Base-by-base conservation (phyloP, 495 filamentous ascomycete species). In the Penicillium pulvis region DNA sequence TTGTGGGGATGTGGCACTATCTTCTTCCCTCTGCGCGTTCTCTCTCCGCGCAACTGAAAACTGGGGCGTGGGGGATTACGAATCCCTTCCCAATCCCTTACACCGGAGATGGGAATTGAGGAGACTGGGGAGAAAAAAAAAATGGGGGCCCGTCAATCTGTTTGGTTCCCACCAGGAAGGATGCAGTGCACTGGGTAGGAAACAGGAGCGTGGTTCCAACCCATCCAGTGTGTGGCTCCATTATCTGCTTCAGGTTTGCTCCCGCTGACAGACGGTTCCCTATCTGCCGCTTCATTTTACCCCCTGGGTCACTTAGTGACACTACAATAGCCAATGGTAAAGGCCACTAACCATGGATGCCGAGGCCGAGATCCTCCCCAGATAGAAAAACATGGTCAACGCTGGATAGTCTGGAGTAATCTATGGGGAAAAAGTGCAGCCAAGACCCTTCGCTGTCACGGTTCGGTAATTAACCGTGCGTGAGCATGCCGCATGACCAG, bases 1-100 rank as follows among this genome's bases (percentile, higher is more conserved):
- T 68, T 65, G 62, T 65, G 65, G 62, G 62, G 58, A 51, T 55
- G 51, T 64, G 62, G 56, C 53, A 59, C 51, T 44, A 48, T 52
- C 8, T 53, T 33, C 26, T 49, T 49, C 46, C 46, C 46, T 46
- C n/a, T 16, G 16, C 39, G 6, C 16, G n/a, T 41, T 17, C 14
- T 41, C 16, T 17, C 39, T 41, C 39, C 39, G 39, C 39, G 33
- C 33, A 36, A 36, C 10, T 10, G 12, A 36, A 36, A 36, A 36
- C 33, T 12, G 33, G 33, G 33, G 33, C 14, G 14, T n/a, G 14
- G 14, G 39, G 39, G 0, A 41, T 41, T 41, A 17, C 39, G 39
- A 17, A 17, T 41, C 14, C 14, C 16, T 41, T 17, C 12, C 39
- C 7, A 36, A 41, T 17, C 39, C 39, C 39, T 41, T 41, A 41